A percentile compares a stretch with the other conserved stretches of the same genome.
phyloP scores from a whole-genome alignment of 805 yeast genomes.

The Schwanniomyces pseudopolymorphus region DNA sequence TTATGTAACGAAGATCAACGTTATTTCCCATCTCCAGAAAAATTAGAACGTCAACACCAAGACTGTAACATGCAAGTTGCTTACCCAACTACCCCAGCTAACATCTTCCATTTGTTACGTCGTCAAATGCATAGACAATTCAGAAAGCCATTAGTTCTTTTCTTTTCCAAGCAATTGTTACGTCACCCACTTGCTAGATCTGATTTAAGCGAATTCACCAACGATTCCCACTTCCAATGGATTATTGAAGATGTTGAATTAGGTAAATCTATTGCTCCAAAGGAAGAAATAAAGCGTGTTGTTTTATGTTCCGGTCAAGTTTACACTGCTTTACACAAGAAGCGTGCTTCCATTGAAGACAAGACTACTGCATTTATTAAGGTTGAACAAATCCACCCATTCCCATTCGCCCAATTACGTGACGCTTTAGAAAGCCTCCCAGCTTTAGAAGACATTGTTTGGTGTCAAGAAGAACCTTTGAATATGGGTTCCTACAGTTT shows the following conservation, averaged over 20 bases:
- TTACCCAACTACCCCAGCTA: constrained; percentile 97
- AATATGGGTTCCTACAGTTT: constrained; percentile 91
- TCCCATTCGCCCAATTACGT: constrained; percentile 94
- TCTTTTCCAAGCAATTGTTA: constrained; percentile 90
- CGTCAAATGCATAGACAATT: constrained; percentile 99
- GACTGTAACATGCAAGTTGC: constrained; percentile 98
- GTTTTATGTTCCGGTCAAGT: constrained; percentile 92
- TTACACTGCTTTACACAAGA: constrained; percentile 86
- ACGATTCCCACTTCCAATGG: constrained; percentile 92
- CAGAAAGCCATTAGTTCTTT: constrained; percentile 82
- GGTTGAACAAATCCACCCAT: constrained; percentile 95
- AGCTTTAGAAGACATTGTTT: constrained; percentile 81
- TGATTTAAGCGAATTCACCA: constrained; percentile 76
- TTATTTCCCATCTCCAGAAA: constrained; percentile 84
- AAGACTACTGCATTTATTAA: constrained; percentile 85
- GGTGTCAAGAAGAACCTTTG: constrained; percentile 99
- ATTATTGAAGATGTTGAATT: constrained; percentile 89
- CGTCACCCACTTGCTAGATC: constrained; percentile 99
- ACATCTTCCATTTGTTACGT: constrained; percentile 92
- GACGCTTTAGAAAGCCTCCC: constrained; percentile 81
- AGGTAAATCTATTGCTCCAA: constrained; percentile 71
- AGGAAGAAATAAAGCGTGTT: constrained; percentile 83
- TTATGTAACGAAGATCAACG: constrained; percentile 95
- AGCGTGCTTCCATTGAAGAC: constrained; percentile 73
- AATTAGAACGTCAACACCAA: constrained; percentile 95